phyloP scores from a whole-genome alignment of 345 rosid genomes.

The Moringa oleifera region DNA sequence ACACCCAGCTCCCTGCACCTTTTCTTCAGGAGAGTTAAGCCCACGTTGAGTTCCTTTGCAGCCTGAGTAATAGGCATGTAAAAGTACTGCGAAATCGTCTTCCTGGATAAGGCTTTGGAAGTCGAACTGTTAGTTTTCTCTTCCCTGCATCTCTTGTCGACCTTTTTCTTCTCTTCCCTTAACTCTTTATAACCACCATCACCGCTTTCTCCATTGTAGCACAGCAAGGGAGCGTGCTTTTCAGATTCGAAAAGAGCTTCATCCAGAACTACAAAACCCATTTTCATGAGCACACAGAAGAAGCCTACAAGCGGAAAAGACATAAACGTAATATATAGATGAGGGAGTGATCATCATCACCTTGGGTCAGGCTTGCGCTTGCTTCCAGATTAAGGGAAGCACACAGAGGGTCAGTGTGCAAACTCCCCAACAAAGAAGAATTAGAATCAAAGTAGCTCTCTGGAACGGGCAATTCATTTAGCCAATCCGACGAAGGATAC shows the following conservation, averaged over 20 bases:
- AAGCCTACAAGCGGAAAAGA: too few relatives aligned
- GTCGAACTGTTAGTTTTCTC: slow-evolving; percentile 4
- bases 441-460: slow-evolving; percentile 17
- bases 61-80: slow-evolving; percentile 66
- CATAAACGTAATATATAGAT: too few relatives aligned
- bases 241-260: slow-evolving; percentile 24
- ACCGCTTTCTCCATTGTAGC: background rate
- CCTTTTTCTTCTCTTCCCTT: slow-evolving; percentile 14
- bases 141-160: slow-evolving; percentile 5
- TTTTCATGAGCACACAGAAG: too few relatives aligned
- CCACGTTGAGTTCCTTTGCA: slow-evolving; percentile 56
- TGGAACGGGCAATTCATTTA: slow-evolving; percentile 16
- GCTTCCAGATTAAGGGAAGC: slow-evolving; percentile 21
- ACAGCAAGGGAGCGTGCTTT: background rate
- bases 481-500: slow-evolving; percentile 19
- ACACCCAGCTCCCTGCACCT: slow-evolving; percentile 61
- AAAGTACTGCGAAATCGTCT: slow-evolving; percentile 34
- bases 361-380: slow-evolving; percentile 19
- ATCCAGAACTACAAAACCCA: slow-evolving; percentile 24
- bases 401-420: slow-evolving; percentile 10
- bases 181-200: slow-evolving; percentile 5
- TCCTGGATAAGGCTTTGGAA: slow-evolving; percentile 27
- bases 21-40: slow-evolving; percentile 60
- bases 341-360: slow-evolving; percentile 12
- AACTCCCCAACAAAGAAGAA: slow-evolving; percentile 19